phyloP scores from a whole-genome alignment of 2,329 filamentous ascomycete genomes.

The Aspergillus niger region DNA sequence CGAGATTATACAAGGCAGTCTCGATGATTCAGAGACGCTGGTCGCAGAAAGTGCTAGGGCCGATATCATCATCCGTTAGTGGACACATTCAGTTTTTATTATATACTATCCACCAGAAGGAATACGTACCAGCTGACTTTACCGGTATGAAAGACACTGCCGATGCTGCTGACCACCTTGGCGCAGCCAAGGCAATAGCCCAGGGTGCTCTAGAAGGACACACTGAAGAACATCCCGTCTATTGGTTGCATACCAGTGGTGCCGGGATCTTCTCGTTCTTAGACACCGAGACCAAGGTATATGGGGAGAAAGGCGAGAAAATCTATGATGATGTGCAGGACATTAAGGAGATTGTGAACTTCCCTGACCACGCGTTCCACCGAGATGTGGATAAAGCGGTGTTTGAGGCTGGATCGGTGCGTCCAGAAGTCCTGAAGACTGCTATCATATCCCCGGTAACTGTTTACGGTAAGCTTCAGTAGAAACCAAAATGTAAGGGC shows the following conservation, averaged over 20 bases:
- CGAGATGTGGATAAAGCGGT: conserved; percentile 17
- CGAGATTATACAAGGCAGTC: not conserved
- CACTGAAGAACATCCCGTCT: conserved; percentile 7
- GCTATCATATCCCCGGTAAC: conserved; percentile 16
- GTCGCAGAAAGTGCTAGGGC: conserved; percentile 11
- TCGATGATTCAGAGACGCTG: conserved; percentile 4
- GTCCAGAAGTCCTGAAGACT: conserved; percentile 1
- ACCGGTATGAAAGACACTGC: conserved; percentile 9
- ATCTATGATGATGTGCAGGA: conserved; percentile 13
- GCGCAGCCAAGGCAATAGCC: conserved; percentile 11
- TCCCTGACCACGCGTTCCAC: conserved; percentile 20
- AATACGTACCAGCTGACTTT: too few relatives aligned
- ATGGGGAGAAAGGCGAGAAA: conserved; percentile 4
- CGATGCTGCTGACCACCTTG: conserved; percentile 15
- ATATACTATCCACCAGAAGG: too few relatives aligned
- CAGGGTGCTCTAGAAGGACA: conserved; percentile 14
- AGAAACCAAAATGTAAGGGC: too few relatives aligned
- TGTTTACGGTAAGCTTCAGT: conserved; percentile 12
- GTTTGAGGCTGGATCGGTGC: conserved; percentile 3
- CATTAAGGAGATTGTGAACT: conserved; percentile 12
- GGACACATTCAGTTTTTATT: not conserved
- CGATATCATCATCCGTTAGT: conserved; percentile 20
- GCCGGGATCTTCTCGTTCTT: conserved; percentile 16
- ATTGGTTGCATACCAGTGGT: conserved; percentile 18
- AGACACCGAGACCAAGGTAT: conserved; percentile 12